Base-by-base conservation (phyloP, 192 early-diverging fungal species). In the Spizellomyces sp. region DNA sequence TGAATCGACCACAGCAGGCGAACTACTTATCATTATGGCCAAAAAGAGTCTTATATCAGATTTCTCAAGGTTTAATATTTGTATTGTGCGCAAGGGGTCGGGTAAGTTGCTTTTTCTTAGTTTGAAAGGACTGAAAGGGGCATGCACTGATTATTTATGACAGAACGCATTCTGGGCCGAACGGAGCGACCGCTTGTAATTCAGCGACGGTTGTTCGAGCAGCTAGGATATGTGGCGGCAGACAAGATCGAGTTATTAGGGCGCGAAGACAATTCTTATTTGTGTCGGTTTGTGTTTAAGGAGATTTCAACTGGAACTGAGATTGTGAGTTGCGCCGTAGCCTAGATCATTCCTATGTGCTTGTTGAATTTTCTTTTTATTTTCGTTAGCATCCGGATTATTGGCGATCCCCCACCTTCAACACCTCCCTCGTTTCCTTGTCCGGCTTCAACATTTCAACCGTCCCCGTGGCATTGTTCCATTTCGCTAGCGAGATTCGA, bases 31-130 rank as follows among this genome's bases (percentile, higher is more conserved):
- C 36, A 88, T 87, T 64, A 80, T 93, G 7, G 84, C 90, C 14
- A 91, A 88, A 75, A 96, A 96, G 74, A 93, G 92, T 67, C 91
- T 93, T 66, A 86, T 94, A 46, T 78, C 80, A 9, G 93, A 96
- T 68, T 83, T 86, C 41, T 86, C 84, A 21, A 69, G 66, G 42
- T 76, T 66, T 64, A 73, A 69, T 43, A 58, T 76, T 45, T 8
- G n/a, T 47, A 52, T 69, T 14, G 43, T 63, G 4, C 64, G 56
- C 21, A 64, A 62, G 5, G 64, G 78, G 17, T 43, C 42, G n/a
- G 27, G 57, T 67, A 46, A 45, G 58, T 43, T 36, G 27, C 41
- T 22, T 9, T 14, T 7, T 27, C 14, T 75, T 5, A 6, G 21
- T 12, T 47, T 6, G 19, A 54, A 27, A 58, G 19, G 15, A 56